Conservation (phyloP, 2,329 filamentous ascomycete species). For the Diaporthe sp. region DNA sequence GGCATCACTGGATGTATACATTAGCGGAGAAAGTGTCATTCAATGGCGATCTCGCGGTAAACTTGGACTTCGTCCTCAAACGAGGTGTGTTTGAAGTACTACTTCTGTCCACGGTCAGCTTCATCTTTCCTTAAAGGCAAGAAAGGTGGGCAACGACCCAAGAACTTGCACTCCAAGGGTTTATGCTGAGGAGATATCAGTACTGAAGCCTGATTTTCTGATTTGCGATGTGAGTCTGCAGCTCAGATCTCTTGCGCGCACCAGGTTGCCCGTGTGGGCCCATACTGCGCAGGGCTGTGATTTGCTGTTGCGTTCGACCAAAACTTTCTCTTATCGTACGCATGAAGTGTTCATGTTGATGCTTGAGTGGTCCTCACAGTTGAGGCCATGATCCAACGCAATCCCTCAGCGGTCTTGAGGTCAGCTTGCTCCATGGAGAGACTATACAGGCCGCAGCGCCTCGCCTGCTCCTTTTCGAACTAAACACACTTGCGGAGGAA, state of each 20-base stretch:
- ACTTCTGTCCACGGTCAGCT: slow-evolving; percentile 44
- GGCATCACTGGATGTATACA: not conserved
- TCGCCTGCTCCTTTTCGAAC: not conserved
- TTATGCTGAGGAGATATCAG: not conserved
- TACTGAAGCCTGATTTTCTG: slow-evolving; percentile 16
- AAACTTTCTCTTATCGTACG: not conserved
- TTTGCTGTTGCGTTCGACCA: not conserved
- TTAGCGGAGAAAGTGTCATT: slow-evolving; percentile 45
- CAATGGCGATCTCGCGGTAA: slow-evolving; percentile 47
- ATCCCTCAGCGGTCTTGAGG: not conserved
- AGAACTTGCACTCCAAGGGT: not conserved
- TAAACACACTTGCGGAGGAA: not conserved
- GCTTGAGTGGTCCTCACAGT: not conserved
- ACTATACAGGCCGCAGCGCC: not conserved
- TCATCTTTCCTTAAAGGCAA: not conserved
- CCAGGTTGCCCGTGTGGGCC: not conserved
- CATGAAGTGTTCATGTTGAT: not conserved
- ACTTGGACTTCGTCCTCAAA: slow-evolving; percentile 44
- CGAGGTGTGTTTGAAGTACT: slow-evolving; percentile 51
- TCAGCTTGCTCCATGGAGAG: not conserved
- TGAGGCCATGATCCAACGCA: not conserved
- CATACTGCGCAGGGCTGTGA: not conserved
- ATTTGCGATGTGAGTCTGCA: not conserved
- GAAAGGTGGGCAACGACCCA: not conserved
- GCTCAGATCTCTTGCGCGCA: not conserved